Base-by-base conservation (phyloP, 176 grass and related monocot genomes). In the Carex kokanica region DNA sequence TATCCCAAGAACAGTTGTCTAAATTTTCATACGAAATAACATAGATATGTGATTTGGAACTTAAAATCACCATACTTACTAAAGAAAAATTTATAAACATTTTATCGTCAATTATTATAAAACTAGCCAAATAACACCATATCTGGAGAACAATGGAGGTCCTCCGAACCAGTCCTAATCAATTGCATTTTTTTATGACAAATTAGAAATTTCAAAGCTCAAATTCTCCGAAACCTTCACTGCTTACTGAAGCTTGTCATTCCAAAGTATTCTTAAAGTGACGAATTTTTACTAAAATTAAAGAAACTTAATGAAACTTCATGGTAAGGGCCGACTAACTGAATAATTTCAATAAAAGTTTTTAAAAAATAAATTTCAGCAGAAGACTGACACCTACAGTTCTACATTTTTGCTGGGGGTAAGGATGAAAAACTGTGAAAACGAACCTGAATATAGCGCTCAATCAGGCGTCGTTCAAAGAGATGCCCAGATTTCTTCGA, bases 401-500 rank as follows among this genome's bases (percentile, higher is more conserved):
- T 55, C 24, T 17, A 31, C 13, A 1, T 17, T 55, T 51, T 54
- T 77, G 23, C 8, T 31, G 45, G 12, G 24, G 4, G 2, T 4
- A 31, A 15, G 10, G 25, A 56, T 18, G 2, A 7, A 17, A 17
- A 41, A 1, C 34, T 15, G 60, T 81, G 87, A 60, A 24, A 86
- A 78, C 21, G 61, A 81, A 96, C 93, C 89, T 90, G 89, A 79
- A 96, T 87, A 80, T 92, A 90, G 60, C 91, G 89, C 83, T 99
- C 97, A 84, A 99, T 85, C 60, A 99, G 86, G 45, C 97, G 91
- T 64, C 97, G 86, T 86, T 99, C 97, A 83, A 89, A 99, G 64
- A 99, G 84, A 12, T 88, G 93, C 7, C 97, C 97, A 4, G 97
- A 99, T 86, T 95, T 99, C 91, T 96, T 99, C 14, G 91, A 96